A percentile compares a stretch with the other conserved stretches of the same genome.
Evolutionary conservation across 2,329 filamentous ascomycete genomes (phyloP).

Genomic region (Aspergillus fijiensis): DNA sequence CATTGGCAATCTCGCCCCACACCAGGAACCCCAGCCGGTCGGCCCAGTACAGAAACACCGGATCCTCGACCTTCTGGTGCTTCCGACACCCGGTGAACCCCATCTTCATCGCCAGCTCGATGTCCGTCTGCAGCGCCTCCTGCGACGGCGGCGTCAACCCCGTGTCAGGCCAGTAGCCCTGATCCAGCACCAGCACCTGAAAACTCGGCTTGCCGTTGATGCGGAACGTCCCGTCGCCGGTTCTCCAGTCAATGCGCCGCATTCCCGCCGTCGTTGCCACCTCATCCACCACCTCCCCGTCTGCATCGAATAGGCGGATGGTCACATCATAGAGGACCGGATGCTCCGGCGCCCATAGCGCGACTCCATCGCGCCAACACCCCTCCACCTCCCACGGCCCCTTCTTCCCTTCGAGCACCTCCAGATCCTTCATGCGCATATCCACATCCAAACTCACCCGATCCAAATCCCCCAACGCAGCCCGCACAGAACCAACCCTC

Average conservation of each 20-base stretch:
- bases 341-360: constrained; percentile 65
- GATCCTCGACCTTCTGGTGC: constrained; percentile 65
- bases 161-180: constrained; percentile 71
- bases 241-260: constrained; percentile 61
- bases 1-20: constrained; percentile 70
- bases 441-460: constrained; percentile 49
- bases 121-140: constrained; percentile 65
- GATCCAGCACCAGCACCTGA: constrained; percentile 66
- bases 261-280: constrained; percentile 61
- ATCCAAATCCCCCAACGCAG: constrained; percentile 51
- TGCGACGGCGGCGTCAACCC: constrained; percentile 64
- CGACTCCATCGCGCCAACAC: constrained; percentile 57
- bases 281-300: constrained; percentile 45
- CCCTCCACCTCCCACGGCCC: constrained; percentile 43
- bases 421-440: constrained; percentile 49
- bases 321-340: constrained; percentile 64
- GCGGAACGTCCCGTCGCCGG: constrained; percentile 58
- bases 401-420: constrained; percentile 25
- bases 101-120: constrained; percentile 61
- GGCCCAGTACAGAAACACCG: constrained; percentile 66
- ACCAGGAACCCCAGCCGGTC: constrained; percentile 65
- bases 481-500: constrained; percentile 47
- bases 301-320: constrained; percentile 51
- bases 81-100: constrained; percentile 72
- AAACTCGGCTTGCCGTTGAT: constrained; percentile 69